Conservation (phyloP, 2,329 filamentous ascomycete species). For the Aspergillus costaricaensis region DNA sequence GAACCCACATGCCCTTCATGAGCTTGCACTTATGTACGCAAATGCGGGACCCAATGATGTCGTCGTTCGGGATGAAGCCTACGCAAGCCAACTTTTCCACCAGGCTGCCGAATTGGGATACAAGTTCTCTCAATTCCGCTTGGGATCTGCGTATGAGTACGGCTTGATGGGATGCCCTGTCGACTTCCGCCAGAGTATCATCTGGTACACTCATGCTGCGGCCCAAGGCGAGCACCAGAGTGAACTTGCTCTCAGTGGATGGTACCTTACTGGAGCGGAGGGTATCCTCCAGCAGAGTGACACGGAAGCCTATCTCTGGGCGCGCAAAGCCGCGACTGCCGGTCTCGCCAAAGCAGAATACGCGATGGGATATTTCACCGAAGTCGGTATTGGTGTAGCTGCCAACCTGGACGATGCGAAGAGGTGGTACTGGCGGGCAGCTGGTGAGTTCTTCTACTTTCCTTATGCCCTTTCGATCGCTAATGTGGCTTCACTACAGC, state of each 20-base stretch:
- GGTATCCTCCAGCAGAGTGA: slow-evolving; percentile 89
- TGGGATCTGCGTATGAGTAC: slow-evolving; percentile 88
- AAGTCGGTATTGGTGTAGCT: slow-evolving; percentile 86
- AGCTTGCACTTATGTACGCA: slow-evolving; percentile 69
- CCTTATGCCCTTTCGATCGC: slow-evolving; percentile 11
- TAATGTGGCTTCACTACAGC: slow-evolving; percentile 54
- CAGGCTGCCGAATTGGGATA: slow-evolving; percentile 87
- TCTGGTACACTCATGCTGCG: slow-evolving; percentile 91
- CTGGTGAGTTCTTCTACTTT: slow-evolving; percentile 64
- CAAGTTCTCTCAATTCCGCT: slow-evolving; percentile 89
- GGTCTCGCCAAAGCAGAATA: slow-evolving; percentile 93
- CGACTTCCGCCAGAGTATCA: slow-evolving; percentile 81
- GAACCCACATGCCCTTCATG: slow-evolving; percentile 93
- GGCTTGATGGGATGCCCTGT: slow-evolving; percentile 79
- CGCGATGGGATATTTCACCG: slow-evolving; percentile 96
- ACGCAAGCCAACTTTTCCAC: slow-evolving; percentile 78
- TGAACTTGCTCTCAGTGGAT: slow-evolving; percentile 81
- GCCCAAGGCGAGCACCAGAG: slow-evolving; percentile 92
- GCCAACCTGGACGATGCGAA: slow-evolving; percentile 92
- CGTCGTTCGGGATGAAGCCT: slow-evolving; percentile 77
- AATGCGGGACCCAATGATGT: slow-evolving; percentile 62
- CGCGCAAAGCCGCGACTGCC: slow-evolving; percentile 84
- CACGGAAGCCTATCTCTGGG: slow-evolving; percentile 96
- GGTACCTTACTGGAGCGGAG: slow-evolving; percentile 91
- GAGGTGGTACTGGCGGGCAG: slow-evolving; percentile 96